These are phyloP conservation scores for Arthroderma sp. DNA, from an alignment of 2,329 filamentous ascomycete genomes.

Conservation along the genomic window DNA sequence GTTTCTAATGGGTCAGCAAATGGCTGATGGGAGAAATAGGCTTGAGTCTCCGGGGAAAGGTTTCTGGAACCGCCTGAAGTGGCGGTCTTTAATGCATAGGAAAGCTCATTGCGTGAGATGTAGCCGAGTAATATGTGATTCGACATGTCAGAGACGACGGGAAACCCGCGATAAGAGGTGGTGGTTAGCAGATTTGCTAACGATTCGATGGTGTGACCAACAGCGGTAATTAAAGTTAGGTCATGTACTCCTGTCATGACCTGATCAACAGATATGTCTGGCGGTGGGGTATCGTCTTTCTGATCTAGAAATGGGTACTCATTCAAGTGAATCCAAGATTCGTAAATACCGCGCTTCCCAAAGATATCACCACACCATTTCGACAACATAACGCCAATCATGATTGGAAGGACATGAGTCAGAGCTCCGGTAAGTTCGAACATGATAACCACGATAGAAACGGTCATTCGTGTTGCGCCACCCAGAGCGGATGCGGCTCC, in stretches of 20 bases:
- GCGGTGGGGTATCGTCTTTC: slow-evolving; percentile 62
- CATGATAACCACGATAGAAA: slow-evolving; percentile 98
- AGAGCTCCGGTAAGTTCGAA: slow-evolving; percentile 95
- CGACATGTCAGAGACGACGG: slow-evolving; percentile 66
- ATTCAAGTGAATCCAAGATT: slow-evolving; percentile 93
- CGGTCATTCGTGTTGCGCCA: slow-evolving; percentile 89
- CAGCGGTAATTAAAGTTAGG: slow-evolving; percentile 72
- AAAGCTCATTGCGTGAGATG: slow-evolving; percentile 81
- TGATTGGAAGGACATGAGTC: slow-evolving; percentile 93
- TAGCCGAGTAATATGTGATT: slow-evolving; percentile 78
- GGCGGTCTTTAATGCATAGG: slow-evolving; percentile 61
- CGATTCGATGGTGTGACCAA: slow-evolving; percentile 71
- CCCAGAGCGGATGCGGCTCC: slow-evolving; percentile 89
- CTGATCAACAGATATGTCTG: slow-evolving; percentile 71
- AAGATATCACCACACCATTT: slow-evolving; percentile 98
- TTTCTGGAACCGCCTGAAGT: slow-evolving; percentile 32
- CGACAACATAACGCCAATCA: slow-evolving; percentile 95
- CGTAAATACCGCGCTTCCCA: slow-evolving; percentile 85
- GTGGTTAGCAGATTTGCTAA: slow-evolving; percentile 57
- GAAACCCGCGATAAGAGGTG: slow-evolving; percentile 79
- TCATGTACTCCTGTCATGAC: slow-evolving; percentile 92
- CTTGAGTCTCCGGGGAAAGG: slow-evolving; percentile 58
- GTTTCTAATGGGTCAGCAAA: slow-evolving; percentile 64
- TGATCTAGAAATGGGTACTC: slow-evolving; percentile 94
- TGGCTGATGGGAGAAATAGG: slow-evolving; percentile 72